phyloP scores from a whole-genome alignment of 371 early-diverging fungal species.

The Nematocida displodere region DNA sequence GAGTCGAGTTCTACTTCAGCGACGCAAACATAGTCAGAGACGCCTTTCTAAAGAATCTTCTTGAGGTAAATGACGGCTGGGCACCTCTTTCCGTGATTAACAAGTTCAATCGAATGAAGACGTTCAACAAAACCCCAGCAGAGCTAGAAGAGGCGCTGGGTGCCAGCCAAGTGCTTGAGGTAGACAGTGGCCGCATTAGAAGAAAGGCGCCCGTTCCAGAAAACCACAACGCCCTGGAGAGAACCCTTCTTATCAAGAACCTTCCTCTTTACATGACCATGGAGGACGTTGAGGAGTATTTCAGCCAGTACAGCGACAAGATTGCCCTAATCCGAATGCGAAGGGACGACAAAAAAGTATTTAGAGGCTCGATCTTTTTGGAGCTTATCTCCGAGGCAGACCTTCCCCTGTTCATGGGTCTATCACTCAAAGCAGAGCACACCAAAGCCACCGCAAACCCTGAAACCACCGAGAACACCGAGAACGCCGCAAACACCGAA shows the following conservation, averaged over 20 bases:
- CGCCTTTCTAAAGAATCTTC: conserved; percentile 56
- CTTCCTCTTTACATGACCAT: conserved; percentile 51
- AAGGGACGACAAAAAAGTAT: conserved; percentile 55
- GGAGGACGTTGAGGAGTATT: conserved; percentile 57
- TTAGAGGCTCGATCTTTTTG: conserved; percentile 61
- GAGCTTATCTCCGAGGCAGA: conserved; percentile 58
- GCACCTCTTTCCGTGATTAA: conserved; percentile 54
- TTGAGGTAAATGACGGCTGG: conserved; percentile 52
- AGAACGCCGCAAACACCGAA: conserved; percentile 14
- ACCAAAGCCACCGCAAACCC: conserved; percentile 3
- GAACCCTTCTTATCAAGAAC: conserved; percentile 47
- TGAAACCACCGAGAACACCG: conserved; percentile 5
- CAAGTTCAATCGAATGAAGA: conserved; percentile 58
- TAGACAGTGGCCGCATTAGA: conserved; percentile 46
- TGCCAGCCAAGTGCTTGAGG: conserved; percentile 42
- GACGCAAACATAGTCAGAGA: conserved; percentile 64
- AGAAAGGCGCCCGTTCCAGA: conserved; percentile 56
- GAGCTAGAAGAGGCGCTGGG: conserved; percentile 52
- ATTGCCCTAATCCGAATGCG: conserved; percentile 56
- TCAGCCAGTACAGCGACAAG: conserved; percentile 25
- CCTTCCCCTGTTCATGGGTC: conserved; percentile 12
- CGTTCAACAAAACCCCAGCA: conserved; percentile 45
- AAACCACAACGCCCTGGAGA: conserved; percentile 45
- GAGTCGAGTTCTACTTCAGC: conserved; percentile 65
- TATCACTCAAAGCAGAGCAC: background rate